phyloP scores from a whole-genome alignment of 2,329 filamentous ascomycete genomes.

The Domatiomyces catenatus region DNA sequence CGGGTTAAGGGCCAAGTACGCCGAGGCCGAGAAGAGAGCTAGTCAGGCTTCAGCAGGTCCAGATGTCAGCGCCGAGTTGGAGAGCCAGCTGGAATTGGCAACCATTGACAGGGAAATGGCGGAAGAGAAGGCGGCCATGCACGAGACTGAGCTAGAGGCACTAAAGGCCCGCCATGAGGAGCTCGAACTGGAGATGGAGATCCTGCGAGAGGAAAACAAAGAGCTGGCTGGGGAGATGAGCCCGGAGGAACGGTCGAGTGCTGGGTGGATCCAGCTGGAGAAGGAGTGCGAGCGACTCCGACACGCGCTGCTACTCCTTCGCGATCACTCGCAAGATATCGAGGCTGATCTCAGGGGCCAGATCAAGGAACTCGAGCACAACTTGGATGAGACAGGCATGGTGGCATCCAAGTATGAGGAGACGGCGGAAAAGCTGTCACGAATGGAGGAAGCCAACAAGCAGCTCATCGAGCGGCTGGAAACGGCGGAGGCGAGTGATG shows the following conservation, averaged over 20 bases:
- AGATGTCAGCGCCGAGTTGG: slow-evolving; percentile 61
- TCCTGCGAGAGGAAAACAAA: slow-evolving; percentile 71
- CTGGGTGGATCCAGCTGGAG: slow-evolving; percentile 84
- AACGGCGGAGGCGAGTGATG: slow-evolving; percentile 71
- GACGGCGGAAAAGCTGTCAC: slow-evolving; percentile 56
- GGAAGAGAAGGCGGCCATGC: slow-evolving; percentile 73
- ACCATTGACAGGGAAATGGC: slow-evolving; percentile 90
- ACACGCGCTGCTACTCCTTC: slow-evolving; percentile 67
- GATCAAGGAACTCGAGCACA: slow-evolving; percentile 57
- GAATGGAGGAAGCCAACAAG: slow-evolving; percentile 60
- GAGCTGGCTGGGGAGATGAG: slow-evolving; percentile 74
- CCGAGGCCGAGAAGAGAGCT: slow-evolving; percentile 56
- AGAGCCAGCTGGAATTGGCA: slow-evolving; percentile 70
- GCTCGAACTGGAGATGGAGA: slow-evolving; percentile 71
- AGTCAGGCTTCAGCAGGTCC: slow-evolving; percentile 36
- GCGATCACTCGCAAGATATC: slow-evolving; percentile 74
- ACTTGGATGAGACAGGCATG: slow-evolving; percentile 50
- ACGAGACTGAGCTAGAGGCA: slow-evolving; percentile 64
- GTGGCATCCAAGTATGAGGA: slow-evolving; percentile 56
- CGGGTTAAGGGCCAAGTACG: slow-evolving; percentile 61
- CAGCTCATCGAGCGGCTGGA: slow-evolving; percentile 86
- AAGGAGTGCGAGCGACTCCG: slow-evolving; percentile 74
- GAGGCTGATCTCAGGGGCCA: slow-evolving; percentile 65
- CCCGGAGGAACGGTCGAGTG: slow-evolving; percentile 70
- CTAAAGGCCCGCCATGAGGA: slow-evolving; percentile 67